Evolutionary conservation across 148 eudicot genomes (phyloP).

Genomic region (Selenicereus undatus): DNA sequence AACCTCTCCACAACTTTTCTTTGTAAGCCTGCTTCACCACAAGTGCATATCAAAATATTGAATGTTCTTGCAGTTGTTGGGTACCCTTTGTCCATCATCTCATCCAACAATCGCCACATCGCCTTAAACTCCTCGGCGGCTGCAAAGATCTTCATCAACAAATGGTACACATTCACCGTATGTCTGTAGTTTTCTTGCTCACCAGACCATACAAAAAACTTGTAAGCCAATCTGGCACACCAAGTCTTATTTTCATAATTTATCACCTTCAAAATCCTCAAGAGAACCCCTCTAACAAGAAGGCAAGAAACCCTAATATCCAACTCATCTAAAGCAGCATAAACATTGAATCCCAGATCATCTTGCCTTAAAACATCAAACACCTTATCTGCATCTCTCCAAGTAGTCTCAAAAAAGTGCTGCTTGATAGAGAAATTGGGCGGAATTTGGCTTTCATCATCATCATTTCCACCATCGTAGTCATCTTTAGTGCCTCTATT

Average conservation of each 20-base stretch:
- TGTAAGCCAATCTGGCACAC: constrained; percentile 76
- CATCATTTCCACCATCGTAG: constrained; percentile 20
- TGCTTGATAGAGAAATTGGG: constrained; percentile 27
- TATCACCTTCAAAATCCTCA: constrained; percentile 53
- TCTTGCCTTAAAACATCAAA: constrained; percentile 64
- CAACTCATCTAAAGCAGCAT: constrained; percentile 46
- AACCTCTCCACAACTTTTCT: constrained; percentile 72
- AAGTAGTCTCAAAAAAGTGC: constrained; percentile 33
- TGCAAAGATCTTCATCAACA: constrained; percentile 73
- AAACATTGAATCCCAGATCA: constrained; percentile 65
- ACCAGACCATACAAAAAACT: constrained; percentile 79
- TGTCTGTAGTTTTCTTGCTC: constrained; percentile 59
- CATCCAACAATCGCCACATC: constrained; percentile 84
- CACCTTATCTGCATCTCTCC: constrained; percentile 50
- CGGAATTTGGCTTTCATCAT: constrained; percentile 19
- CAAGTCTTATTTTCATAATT: constrained; percentile 45
- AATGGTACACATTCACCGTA: constrained; percentile 58
- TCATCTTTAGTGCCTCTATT: constrained; percentile 16
- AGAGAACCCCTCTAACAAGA: constrained; percentile 68
- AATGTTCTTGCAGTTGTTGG: constrained; percentile 76
- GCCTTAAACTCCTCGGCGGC: constrained; percentile 69
- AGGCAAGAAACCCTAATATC: constrained; percentile 58
- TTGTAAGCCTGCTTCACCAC: constrained; percentile 75
- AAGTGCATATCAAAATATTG: constrained; percentile 71
- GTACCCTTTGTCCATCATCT: constrained; percentile 79